Evolutionary conservation across 257 asterid species (phyloP).

Genomic region (Scutellaria minor): DNA sequence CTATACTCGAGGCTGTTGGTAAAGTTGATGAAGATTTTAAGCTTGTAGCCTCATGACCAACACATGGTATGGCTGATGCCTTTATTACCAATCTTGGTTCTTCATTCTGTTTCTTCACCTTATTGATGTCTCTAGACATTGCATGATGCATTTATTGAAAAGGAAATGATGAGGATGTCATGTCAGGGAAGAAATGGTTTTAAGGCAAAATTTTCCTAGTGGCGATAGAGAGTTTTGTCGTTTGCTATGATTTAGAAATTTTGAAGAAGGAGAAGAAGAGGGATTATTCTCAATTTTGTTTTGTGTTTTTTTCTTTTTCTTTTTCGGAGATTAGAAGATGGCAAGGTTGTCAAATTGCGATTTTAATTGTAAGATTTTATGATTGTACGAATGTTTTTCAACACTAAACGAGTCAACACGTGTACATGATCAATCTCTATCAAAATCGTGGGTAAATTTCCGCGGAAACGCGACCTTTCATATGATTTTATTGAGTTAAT

Average conservation of each 20-base stretch:
- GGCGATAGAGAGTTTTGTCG: neutral
- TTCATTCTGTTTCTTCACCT: neutral
- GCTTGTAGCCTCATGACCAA: constrained; percentile 32
- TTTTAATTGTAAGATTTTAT: too few relatives aligned
- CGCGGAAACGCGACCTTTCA: too few relatives aligned
- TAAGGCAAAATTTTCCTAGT: neutral
- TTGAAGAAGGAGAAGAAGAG: neutral
- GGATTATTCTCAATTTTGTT: too few relatives aligned
- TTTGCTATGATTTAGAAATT: neutral
- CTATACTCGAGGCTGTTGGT: constrained; percentile 68
- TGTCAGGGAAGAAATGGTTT: neutral
- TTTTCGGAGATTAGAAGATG: neutral
- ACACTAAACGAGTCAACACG: too few relatives aligned
- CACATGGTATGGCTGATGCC: constrained; percentile 24
- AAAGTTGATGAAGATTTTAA: constrained; percentile 51
- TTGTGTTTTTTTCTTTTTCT: too few relatives aligned
- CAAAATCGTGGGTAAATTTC: too few relatives aligned
- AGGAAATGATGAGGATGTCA: neutral
- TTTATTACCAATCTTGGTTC: neutral
- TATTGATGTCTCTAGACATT: neutral
- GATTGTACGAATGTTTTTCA: too few relatives aligned
- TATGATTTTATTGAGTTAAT: too few relatives aligned
- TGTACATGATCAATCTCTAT: too few relatives aligned
- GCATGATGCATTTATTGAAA: neutral
- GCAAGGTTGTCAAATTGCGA: neutral